A percentile compares a stretch with the other conserved stretches of the same genome.
phyloP scores from a whole-genome alignment of 768 basidiomycete species.

The Holtermannia corniformis region DNA sequence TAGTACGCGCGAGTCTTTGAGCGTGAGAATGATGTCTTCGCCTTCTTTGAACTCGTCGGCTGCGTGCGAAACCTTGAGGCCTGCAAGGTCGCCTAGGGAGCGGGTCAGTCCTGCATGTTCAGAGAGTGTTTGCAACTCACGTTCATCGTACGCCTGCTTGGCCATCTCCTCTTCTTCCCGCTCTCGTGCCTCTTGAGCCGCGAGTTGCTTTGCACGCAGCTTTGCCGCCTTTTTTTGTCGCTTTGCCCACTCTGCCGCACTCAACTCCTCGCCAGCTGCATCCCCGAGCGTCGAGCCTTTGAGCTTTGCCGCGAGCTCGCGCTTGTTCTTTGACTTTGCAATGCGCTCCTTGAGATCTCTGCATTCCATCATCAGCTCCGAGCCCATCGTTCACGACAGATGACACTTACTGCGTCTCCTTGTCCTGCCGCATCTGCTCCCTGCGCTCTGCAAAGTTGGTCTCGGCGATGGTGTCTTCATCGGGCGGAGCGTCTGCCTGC shows the following conservation, averaged over 20 bases:
- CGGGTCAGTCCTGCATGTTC: neutral
- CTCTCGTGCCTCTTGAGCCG: conserved; percentile 56
- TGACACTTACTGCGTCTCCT: conserved; percentile 45
- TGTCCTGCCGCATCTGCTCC: conserved; percentile 51
- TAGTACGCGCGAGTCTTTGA: conserved; percentile 91
- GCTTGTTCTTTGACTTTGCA: conserved; percentile 85
- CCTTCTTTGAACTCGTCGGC: conserved; percentile 86
- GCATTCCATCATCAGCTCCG: neutral
- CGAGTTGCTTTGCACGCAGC: conserved; percentile 69
- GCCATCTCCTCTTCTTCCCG: conserved; percentile 78
- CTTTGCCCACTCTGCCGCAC: conserved; percentile 84
- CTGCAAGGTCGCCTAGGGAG: conserved; percentile 68
- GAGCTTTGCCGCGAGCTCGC: conserved; percentile 83
- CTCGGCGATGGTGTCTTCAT: conserved; percentile 67
- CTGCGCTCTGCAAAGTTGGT: conserved; percentile 69
- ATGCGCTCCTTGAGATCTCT: conserved; percentile 36
- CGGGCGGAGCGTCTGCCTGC: conserved; percentile 44
- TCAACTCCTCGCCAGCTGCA: conserved; percentile 57
- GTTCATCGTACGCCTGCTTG: conserved; percentile 73
- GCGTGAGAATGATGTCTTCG: conserved; percentile 86
- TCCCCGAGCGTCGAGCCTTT: conserved; percentile 88
- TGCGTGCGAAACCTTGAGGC: conserved; percentile 93
- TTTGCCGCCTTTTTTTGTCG: conserved; percentile 60
- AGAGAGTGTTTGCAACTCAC: conserved; percentile 46
- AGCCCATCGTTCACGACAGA: neutral